A percentile compares a stretch with the other conserved stretches of the same genome.
Conservation (phyloP, 108 stramenopile species). For the Pseudonitzschia delicatissima region DNA sequence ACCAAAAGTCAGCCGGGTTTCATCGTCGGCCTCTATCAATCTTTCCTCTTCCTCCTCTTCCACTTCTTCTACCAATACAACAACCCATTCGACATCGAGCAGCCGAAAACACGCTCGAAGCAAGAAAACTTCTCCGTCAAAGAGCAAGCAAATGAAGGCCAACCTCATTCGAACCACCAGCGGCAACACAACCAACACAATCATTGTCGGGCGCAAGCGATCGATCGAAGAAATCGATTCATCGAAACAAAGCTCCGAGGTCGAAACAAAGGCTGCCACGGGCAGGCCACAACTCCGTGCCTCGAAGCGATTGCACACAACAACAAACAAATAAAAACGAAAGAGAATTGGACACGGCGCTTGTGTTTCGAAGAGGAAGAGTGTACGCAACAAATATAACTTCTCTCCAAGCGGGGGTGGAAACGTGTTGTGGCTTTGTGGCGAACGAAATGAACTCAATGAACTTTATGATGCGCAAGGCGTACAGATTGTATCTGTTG, state of each 20-base stretch:
- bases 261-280: conserved; percentile 7
- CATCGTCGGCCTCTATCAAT: neutral
- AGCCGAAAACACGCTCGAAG: conserved; percentile 3
- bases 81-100: neutral
- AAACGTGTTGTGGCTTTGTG: no score
- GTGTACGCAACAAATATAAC: no score
- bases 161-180: neutral
- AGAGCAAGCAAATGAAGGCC: neutral
- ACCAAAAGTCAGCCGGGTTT: neutral
- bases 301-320: neutral
- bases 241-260: neutral
- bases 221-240: conserved; percentile 20
- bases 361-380: no score
- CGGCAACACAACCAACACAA: conserved; percentile 1
- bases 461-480: no score
- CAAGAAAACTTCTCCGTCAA: conserved; percentile 1
- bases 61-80: neutral
- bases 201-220: conserved; percentile 20
- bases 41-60: neutral
- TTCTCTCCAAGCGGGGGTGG: no score
- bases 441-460: no score
- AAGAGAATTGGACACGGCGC: no score
- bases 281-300: neutral
- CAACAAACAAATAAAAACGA: no score
- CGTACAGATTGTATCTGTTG: no score